These are phyloP conservation scores for Nemania sp. DNA, from an alignment of 2,329 filamentous ascomycete species.

Conservation along the genomic window DNA sequence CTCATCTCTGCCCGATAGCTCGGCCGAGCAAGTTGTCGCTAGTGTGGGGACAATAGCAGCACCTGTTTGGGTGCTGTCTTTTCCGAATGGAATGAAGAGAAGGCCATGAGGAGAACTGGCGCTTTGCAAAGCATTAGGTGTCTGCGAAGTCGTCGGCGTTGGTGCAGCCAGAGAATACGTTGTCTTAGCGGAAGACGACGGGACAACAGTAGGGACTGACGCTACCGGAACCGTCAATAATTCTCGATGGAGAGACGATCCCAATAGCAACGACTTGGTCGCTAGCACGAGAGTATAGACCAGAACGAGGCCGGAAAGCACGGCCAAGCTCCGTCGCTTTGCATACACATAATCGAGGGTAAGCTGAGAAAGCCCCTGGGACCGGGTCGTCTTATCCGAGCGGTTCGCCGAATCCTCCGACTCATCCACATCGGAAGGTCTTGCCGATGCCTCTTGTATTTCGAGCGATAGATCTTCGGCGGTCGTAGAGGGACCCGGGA, in stretches of 20 bases:
- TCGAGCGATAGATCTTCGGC: not conserved
- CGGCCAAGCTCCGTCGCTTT: conserved; percentile 24
- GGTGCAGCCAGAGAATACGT: conserved; percentile 31
- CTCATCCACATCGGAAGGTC: not conserved
- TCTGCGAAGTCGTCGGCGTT: conserved; percentile 38
- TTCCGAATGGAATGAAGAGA: conserved; percentile 47
- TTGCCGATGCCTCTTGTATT: conserved; percentile 1
- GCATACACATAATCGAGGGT: conserved; percentile 19
- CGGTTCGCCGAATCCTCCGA: not conserved
- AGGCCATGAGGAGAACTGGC: conserved; percentile 41
- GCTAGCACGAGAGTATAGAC: conserved; percentile 28
- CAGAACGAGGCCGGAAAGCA: conserved; percentile 28
- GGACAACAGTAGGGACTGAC: conserved; percentile 34
- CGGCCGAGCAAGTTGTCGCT: conserved; percentile 49
- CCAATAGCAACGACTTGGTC: conserved; percentile 29
- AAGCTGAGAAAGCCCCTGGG: not conserved
- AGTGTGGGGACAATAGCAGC: conserved; percentile 34
- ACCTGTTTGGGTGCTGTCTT: conserved; percentile 40
- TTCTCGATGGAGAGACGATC: conserved; percentile 26
- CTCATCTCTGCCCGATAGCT: conserved; percentile 51
- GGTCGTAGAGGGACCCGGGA: conserved; percentile 3
- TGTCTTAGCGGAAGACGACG: conserved; percentile 29
- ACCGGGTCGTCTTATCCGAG: not conserved
- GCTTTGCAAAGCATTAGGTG: conserved; percentile 40
- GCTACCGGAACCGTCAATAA: conserved; percentile 41